phyloP scores from a whole-genome alignment of 495 filamentous ascomycete species.

The Xylaria scruposa region DNA sequence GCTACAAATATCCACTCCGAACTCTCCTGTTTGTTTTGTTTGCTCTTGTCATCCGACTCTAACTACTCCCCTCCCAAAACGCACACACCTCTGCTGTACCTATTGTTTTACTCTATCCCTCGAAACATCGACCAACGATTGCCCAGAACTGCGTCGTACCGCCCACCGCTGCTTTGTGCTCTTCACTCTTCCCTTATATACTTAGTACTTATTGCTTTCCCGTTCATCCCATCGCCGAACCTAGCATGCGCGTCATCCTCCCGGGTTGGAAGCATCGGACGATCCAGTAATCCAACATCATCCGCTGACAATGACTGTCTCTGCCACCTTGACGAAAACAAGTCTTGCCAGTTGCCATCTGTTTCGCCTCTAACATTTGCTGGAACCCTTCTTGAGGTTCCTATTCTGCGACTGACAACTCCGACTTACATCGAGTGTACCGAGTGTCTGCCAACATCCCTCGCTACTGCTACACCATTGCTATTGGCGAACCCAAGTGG shows the following conservation, averaged over 20 bases:
- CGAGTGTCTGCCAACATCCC: slow-evolving; percentile 1
- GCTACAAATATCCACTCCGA: slow-evolving; percentile 24
- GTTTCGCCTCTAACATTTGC: slow-evolving; percentile 43
- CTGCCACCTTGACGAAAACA: slow-evolving; percentile 35
- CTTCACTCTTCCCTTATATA: too few relatives aligned
- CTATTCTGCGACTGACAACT: slow-evolving; percentile 32
- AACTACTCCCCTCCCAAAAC: not conserved
- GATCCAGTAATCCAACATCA: slow-evolving; percentile 13
- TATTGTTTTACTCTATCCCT: not conserved
- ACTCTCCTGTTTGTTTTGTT: not conserved
- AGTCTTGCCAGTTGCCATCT: slow-evolving; percentile 34
- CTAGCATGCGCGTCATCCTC: slow-evolving; percentile 28
- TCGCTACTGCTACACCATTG: not conserved
- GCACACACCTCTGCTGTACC: not conserved
- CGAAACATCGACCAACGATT: not conserved
- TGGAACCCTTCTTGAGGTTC: slow-evolving; percentile 44
- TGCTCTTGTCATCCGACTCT: slow-evolving; percentile 1
- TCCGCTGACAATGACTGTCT: slow-evolving; percentile 43
- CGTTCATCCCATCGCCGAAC: slow-evolving; percentile 13
- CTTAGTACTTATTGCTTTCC: not conserved
- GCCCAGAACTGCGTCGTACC: not conserved
- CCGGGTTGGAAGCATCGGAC: slow-evolving; percentile 16
- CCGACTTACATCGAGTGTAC: slow-evolving; percentile 22
- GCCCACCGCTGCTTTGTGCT: not conserved
- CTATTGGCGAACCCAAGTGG: not conserved